Evolutionary conservation across 2,329 filamentous ascomycete species (phyloP).

Genomic region (Mycosphaerelloides madeirae): DNA sequence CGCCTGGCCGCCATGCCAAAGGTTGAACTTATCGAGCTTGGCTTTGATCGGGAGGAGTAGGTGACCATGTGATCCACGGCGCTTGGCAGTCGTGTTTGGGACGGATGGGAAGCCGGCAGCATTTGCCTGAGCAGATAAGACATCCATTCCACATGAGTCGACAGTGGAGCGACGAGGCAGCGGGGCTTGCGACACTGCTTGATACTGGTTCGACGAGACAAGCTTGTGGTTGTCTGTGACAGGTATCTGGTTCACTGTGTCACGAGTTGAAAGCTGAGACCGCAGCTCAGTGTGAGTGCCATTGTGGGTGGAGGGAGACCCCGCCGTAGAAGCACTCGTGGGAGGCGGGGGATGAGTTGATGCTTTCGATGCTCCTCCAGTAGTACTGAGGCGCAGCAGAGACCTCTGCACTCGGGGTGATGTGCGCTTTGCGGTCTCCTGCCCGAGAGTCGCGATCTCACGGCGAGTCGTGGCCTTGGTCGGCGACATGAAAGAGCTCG

Average conservation of each 20-base stretch:
- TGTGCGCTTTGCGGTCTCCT: slow-evolving; percentile 7
- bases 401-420: slow-evolving; percentile 13
- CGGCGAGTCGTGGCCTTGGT: slow-evolving; percentile 28
- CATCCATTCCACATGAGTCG: slow-evolving; percentile 5
- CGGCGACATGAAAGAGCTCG: slow-evolving; percentile 30
- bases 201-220: too few relatives aligned
- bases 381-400: slow-evolving; percentile 8
- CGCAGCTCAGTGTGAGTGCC: too few relatives aligned
- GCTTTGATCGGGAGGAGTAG: slow-evolving; percentile 20
- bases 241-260: too few relatives aligned
- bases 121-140: slow-evolving; percentile 15
- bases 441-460: slow-evolving; percentile 22
- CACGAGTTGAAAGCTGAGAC: too few relatives aligned
- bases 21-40: slow-evolving; percentile 17
- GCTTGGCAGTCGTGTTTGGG: slow-evolving; percentile 17
- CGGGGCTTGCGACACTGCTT: too few relatives aligned
- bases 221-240: too few relatives aligned
- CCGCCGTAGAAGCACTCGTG: too few relatives aligned
- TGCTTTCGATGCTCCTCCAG: background rate
- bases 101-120: slow-evolving; percentile 16
- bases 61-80: slow-evolving; percentile 18
- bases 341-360: too few relatives aligned
- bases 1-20: slow-evolving; percentile 6
- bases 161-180: slow-evolving; percentile 6
- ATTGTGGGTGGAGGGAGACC: too few relatives aligned